Percentiles rank a stretch among this genome's conserved stretches.
These are phyloP conservation scores for Parathielavia appendiculata DNA, from an alignment of 495 filamentous ascomycete species.

Conservation along the genomic window DNA sequence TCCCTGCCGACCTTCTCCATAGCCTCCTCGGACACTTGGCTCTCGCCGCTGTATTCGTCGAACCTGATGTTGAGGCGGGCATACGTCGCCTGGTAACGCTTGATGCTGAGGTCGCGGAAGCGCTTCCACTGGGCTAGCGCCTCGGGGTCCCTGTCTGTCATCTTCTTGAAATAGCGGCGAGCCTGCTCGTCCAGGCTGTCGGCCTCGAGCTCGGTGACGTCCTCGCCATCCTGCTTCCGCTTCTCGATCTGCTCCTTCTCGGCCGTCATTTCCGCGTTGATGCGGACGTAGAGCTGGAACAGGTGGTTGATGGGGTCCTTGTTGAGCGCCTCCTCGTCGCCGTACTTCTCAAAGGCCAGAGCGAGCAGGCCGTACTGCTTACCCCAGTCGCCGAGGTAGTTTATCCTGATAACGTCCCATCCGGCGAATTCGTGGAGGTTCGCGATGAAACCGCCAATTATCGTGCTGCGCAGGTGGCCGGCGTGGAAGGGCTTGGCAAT, in stretches of 20 bases:
- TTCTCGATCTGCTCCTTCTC: conserved; percentile 51
- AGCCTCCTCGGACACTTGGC: conserved; percentile 75
- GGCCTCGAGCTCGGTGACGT: conserved; percentile 43
- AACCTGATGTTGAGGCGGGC: conserved; percentile 71
- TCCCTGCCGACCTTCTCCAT: conserved; percentile 64
- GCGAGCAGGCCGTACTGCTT: conserved; percentile 62
- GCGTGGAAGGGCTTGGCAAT: conserved; percentile 67
- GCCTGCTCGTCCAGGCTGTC: conserved; percentile 59
- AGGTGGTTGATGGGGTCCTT: conserved; percentile 60
- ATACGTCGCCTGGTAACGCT: conserved; percentile 61
- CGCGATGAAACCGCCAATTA: conserved; percentile 61
- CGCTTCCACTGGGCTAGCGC: conserved; percentile 77
- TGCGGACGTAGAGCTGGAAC: conserved; percentile 59
- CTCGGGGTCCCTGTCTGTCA: conserved; percentile 74
- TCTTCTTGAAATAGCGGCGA: conserved; percentile 80
- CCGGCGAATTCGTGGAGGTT: conserved; percentile 55
- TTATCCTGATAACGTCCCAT: conserved; percentile 59
- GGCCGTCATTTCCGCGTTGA: conserved; percentile 51
- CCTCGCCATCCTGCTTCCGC: conserved; percentile 47
- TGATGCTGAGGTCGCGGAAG: conserved; percentile 87
- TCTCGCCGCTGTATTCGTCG: conserved; percentile 91
- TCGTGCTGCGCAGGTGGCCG: conserved; percentile 61
- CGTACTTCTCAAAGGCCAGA: conserved; percentile 55
- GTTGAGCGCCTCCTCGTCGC: conserved; percentile 51
- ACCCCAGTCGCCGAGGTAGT: conserved; percentile 66